Evolutionary conservation across 2,329 filamentous ascomycete genomes (phyloP), one percentile per base, ranked within the genome.

Genomic region (Triangularia verruculosa): DNA sequence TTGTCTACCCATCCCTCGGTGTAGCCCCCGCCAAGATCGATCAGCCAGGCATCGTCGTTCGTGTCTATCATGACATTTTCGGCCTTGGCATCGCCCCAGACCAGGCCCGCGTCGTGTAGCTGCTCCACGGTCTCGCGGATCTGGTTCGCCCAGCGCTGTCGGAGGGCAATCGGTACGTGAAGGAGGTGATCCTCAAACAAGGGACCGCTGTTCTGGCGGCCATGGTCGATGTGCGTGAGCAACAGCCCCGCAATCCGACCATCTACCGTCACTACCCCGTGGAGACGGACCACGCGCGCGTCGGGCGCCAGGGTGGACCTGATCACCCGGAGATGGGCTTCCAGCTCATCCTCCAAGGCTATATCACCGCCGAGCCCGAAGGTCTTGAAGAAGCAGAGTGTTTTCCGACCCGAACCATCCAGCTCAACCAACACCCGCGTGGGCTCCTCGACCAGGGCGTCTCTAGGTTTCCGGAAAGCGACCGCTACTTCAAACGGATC

Each of bases 1-100:
- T 74, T 65, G 62, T 77, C 74, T 6, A 79, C 74, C 77, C 76
- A 79, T 13, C 76, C 75, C n/a, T 75, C 63, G 3, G 76, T 77
- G 60, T 73, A 77, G 39, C 76, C 74, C 28, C 76, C 76, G 1
- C 74, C 75, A 64, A 79, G 78, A 67, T 76, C 76, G 62, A 78
- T 75, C 17, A 79, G 71, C 75, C 73, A 78, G 47, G 74, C 72
- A 61, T 78, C 71, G 55, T 73, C 66, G 54, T 75, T 51, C 22
- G 64, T 68, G 64, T 79, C 75, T 34, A 79, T 73, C 61, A 79
- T 67, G 61, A 79, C 72, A 47, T 79, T 78, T 39, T 59, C 66
- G 20, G 71, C 57, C 64, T 74, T 76, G 2, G 69, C 74, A 66
- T 74, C 70, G 9, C 73, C 73, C 74, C 73, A 77, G 27, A 72